These are phyloP conservation scores for Rhodotorula kratochvilovae DNA, from an alignment of 768 basidiomycete species.

Conservation along the genomic window DNA sequence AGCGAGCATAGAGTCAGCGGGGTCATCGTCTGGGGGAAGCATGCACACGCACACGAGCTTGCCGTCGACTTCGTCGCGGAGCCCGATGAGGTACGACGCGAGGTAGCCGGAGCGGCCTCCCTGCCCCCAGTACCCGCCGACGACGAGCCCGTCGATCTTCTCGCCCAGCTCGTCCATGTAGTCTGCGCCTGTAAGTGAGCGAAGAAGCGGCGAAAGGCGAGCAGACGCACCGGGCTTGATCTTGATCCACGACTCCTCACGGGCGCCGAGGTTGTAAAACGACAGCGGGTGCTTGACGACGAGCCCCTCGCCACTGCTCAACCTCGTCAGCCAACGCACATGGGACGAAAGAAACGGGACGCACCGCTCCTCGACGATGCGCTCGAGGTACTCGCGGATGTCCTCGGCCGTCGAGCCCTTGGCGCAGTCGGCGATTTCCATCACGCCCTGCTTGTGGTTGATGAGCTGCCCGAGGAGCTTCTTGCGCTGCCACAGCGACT, in stretches of 20 bases:
- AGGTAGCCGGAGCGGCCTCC: constrained; percentile 82
- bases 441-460: constrained; percentile 65
- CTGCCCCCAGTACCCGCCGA: constrained; percentile 84
- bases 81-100: constrained; percentile 82
- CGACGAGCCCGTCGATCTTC: constrained; percentile 83
- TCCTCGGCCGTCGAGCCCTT: constrained; percentile 75
- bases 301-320: constrained; percentile 75
- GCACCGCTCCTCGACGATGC: constrained; percentile 65
- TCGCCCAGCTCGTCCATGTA: constrained; percentile 79
- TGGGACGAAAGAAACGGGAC: constrained; percentile 16
- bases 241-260: constrained; percentile 92
- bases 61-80: constrained; percentile 60
- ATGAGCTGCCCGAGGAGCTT: constrained; percentile 67
- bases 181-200: constrained; percentile 66
- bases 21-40: no score
- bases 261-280: constrained; percentile 76
- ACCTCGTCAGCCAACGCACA: background rate
- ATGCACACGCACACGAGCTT: constrained; percentile 51
- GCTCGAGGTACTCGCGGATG: constrained; percentile 71
- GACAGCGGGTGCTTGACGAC: constrained; percentile 81
- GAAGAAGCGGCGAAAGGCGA: background rate
- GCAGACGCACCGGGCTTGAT: constrained; percentile 51
- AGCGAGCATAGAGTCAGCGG: background rate
- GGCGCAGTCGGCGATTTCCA: constrained; percentile 71
- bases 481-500: constrained; percentile 70